Evolutionary conservation across 2,329 filamentous ascomycete genomes (phyloP).

Genomic region (Colletotrichum tropicicola): DNA sequence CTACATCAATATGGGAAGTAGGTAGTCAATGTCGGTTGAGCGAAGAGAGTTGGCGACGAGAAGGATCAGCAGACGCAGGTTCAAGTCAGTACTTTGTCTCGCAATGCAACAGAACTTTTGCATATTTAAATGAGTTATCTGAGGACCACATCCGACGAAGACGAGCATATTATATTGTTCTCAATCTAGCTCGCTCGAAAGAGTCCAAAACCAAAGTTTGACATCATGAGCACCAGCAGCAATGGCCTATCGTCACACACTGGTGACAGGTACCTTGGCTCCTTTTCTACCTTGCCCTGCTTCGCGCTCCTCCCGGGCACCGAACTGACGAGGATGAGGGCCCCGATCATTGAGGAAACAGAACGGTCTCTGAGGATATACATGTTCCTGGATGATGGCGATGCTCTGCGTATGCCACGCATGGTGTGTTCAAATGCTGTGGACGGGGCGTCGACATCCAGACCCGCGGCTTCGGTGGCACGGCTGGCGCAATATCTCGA

Average conservation of each 20-base stretch:
- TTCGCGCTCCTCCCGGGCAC: too few relatives aligned
- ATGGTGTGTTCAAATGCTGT: background rate
- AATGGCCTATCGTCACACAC: background rate
- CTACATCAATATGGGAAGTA: background rate
- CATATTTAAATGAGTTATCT: too few relatives aligned
- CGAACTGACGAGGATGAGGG: background rate
- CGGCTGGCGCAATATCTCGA: background rate
- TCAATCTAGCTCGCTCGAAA: background rate
- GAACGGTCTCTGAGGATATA: background rate
- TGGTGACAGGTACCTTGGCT: background rate
- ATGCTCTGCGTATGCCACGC: background rate
- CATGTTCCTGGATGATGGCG: background rate
- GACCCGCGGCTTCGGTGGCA: rapidly evolving
- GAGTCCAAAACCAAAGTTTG: background rate
- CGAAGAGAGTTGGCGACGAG: too few relatives aligned
- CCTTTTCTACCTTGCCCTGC: background rate
- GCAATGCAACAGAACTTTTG: too few relatives aligned
- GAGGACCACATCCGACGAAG: too few relatives aligned
- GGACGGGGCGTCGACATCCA: background rate
- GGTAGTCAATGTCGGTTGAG: too few relatives aligned
- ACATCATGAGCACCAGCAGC: background rate
- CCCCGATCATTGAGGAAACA: rapidly evolving
- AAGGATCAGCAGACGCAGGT: too few relatives aligned
- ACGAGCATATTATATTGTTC: too few relatives aligned
- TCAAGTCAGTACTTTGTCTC: too few relatives aligned